Evolutionary conservation across 148 eudicot species (phyloP).

Genomic region (Camellia sinensis): DNA sequence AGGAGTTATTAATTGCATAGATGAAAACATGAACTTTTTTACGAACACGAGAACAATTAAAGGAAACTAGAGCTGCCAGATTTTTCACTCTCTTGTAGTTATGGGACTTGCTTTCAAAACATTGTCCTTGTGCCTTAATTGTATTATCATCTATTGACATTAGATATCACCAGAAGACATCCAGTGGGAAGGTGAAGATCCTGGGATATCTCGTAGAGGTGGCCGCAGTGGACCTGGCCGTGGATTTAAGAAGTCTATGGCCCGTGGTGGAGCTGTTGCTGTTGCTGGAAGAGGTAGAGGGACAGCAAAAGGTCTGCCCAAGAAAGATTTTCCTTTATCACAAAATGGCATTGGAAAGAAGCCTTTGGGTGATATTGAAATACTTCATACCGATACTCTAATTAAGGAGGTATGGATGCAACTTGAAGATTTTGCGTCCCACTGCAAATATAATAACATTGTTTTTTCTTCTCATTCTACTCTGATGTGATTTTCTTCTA

Average conservation of each 20-base stretch:
- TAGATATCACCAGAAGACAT: slow-evolving; percentile 64
- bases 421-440: not conserved
- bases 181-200: slow-evolving; percentile 53
- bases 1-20: no score
- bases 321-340: slow-evolving; percentile 36
- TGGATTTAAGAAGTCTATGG: slow-evolving; percentile 40
- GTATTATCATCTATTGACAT: not conserved
- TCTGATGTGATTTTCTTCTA: slow-evolving; percentile 15
- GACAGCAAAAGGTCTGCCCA: slow-evolving; percentile 39
- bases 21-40: no score
- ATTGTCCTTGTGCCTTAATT: not conserved
- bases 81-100: not conserved
- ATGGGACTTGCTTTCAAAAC: not conserved
- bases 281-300: slow-evolving; percentile 60
- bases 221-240: slow-evolving; percentile 47
- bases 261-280: slow-evolving; percentile 39
- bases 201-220: slow-evolving; percentile 40
- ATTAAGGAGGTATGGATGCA: slow-evolving; percentile 51
- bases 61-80: not conserved
- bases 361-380: slow-evolving; percentile 53
- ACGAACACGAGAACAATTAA: no score
- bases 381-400: slow-evolving; percentile 61
- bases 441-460: not conserved
- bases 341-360: slow-evolving; percentile 57
- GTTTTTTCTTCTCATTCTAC: not conserved